Base-by-base conservation (phyloP, 768 basidiomycete genomes). In the Sarcomyxa edulis region DNA sequence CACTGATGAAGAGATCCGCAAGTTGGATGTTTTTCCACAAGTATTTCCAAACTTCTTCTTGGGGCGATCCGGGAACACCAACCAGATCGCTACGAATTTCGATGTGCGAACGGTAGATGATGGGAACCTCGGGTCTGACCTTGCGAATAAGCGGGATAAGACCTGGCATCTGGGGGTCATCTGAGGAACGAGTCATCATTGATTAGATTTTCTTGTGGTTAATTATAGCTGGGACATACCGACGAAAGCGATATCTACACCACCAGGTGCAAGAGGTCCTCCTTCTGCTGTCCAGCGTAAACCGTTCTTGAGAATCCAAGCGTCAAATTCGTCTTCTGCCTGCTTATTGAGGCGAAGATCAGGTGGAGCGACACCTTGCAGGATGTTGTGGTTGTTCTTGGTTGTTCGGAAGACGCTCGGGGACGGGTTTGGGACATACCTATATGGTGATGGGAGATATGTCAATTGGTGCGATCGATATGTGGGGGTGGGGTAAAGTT, bases 61-160 rank as follows among this genome's bases (percentile, higher is more conserved):
- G 91, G 15, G 89, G 86, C 9, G 90, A 91, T 21, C 81, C 84
- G 16, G 78, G 65, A 18, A 78, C 69, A 57, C 92, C 86, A 16
- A 90, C 80, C 28, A 96, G 81, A 56, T 93, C 87, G 48, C 84
- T 84, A 33, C 84, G 82, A 48, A 86, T 92, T 66, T 97, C 92
- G 45, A 96, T 96, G 68, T 96, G 93, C 37, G 91, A 95, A 31
- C 93, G 82, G 59, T 94, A 97, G 47, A 94, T 69, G 54, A 96
- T 90, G 37, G 92, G 92, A 32, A 93, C 66, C 18, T 84, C 81
- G 2, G 92, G 91, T 42, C 85, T 74, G 38, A 82, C 66, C 65
- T 84, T 84, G 58, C 78, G 81, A 71, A 96, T 95, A 48, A 93
- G 71, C 5, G 94, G 94, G 56, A 97, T 94, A 38, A 96, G 72